Conservation (phyloP, 2,329 filamentous ascomycete species). For the Clarireedia homoeocarpa region DNA sequence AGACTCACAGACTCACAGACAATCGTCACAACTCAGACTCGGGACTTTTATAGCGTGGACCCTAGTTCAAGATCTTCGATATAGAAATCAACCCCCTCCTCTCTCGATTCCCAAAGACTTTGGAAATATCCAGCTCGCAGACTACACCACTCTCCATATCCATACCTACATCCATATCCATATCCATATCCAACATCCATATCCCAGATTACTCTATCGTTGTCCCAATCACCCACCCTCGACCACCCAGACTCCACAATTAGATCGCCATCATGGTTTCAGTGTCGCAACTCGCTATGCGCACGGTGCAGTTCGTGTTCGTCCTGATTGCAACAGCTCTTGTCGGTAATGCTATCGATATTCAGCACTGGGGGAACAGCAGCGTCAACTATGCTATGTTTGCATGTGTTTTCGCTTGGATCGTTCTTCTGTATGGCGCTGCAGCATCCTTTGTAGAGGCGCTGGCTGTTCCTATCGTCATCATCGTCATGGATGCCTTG, state of each 20-base stretch:
- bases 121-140: no score
- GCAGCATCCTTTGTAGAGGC: conserved; percentile 45
- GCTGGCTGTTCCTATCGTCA: conserved; percentile 41
- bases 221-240: background rate
- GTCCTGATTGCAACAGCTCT: conserved; percentile 26
- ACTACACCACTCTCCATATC: no score
- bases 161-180: no score
- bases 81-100: no score
- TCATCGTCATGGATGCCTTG: conserved; percentile 48
- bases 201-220: no score
- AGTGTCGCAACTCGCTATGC: conserved; percentile 19
- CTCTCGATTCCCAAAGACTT: no score
- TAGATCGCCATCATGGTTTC: conserved; percentile 15
- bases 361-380: conserved; percentile 54
- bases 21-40: no score
- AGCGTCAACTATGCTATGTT: conserved; percentile 57
- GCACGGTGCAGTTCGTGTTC: conserved; percentile 23
- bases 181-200: no score
- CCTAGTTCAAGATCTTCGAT: no score
- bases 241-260: background rate
- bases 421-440: conserved; percentile 56
- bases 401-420: conserved; percentile 56
- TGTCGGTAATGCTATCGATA: conserved; percentile 27
- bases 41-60: no score
- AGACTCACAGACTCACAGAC: no score